These are phyloP conservation scores for Fraxinus nigra DNA, from an alignment of 305 asterid genomes.

Conservation along the genomic window DNA sequence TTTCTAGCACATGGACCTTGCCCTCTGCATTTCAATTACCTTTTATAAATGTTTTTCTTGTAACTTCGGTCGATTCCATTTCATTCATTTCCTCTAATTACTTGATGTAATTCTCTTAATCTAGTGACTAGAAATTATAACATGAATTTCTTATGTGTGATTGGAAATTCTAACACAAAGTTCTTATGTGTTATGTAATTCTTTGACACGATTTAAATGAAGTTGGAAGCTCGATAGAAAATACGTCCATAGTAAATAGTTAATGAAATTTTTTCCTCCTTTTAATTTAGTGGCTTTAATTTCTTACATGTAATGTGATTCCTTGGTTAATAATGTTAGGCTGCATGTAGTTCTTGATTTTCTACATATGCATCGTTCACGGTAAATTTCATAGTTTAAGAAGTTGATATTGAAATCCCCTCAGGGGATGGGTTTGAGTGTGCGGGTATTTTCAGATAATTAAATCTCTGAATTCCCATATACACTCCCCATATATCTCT, in stretches of 20 bases:
- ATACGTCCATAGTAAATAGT: background rate
- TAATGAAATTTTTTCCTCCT: background rate
- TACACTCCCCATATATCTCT: background rate
- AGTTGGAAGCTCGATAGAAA: slow-evolving; percentile 6
- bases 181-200: slow-evolving; percentile 4
- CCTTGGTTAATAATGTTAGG: background rate
- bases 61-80: background rate
- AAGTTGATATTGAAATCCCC: slow-evolving; percentile 5
- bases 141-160: slow-evolving; percentile 4
- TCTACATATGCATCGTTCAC: background rate
- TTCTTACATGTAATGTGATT: background rate
- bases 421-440: background rate
- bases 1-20: background rate
- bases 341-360: background rate
- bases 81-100: background rate
- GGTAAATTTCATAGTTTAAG: background rate
- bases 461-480: background rate
- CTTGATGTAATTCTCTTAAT: background rate
- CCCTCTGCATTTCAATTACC: background rate
- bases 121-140: slow-evolving; percentile 1
- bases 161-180: background rate
- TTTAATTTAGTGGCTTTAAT: background rate
- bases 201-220: slow-evolving; percentile 3
- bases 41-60: background rate
- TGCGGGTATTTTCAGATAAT: background rate